Base-by-base conservation (phyloP, 1,284 basidiomycete genomes). In the Ganoderma boninense region DNA sequence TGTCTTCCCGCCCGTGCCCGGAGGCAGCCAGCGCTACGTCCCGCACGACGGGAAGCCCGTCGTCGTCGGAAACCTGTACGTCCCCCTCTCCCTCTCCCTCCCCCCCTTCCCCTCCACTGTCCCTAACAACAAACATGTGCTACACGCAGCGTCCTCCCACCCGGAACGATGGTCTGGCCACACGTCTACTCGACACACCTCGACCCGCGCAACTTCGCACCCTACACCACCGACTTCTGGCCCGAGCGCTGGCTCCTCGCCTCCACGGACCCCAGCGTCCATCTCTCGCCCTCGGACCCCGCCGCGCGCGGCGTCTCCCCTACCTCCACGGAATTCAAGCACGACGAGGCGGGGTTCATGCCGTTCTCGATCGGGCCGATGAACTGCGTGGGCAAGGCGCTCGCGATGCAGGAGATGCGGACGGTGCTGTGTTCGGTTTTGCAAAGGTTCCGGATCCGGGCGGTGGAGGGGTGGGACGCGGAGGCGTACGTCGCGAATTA, bases 1-100 rank as follows among this genome's bases (percentile, higher is more conserved):
- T 56, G 79, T 92, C 42, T 83, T 84, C 57, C 88, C 91, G 16
- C 83, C 89, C 13, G 81, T 89, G 13, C 83, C 85, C 5, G 85
- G 84, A 23, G 86, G 85, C 54, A 83, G 86, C 38, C 86, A 88
- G 67, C 85, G 90, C 46, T 80, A 83, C n/a, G 82, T 79, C 0
- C 71, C 69, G 13, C 61, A 8, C 2, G 61, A 44, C 38, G 42
- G 42, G 1, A 54, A 49, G 10, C 42, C 43, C 4, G n/a, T 67
- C 38, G 35, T 46, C 52, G 62, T 32, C 5, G 66, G 66, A 26
- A 38, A 57, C 26, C 40, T 63, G 61, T 67, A 29, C 14, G 61
- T 44, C 40, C 46, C 35, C 1, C 16, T 29, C 73, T 69, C 73
- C 23, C 8, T 57, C n/a, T 38, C 10, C 7, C 29, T 32, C 29